These are phyloP conservation scores for Medicago arabica DNA, from an alignment of 306 rosid species.

Conservation along the genomic window DNA sequence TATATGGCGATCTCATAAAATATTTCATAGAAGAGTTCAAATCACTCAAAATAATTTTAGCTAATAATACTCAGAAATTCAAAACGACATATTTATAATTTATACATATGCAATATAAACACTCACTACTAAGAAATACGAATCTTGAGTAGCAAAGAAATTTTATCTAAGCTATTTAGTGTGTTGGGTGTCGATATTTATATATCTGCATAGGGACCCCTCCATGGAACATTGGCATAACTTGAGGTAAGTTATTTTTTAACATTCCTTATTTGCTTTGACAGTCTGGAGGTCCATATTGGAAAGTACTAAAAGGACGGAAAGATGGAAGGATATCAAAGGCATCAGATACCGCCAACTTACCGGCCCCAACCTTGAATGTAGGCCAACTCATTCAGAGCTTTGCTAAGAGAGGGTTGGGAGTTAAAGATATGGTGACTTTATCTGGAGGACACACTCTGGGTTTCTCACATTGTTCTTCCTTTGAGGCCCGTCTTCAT, in stretches of 20 bases:
- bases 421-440: slow-evolving; percentile 67
- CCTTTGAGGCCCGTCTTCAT: slow-evolving; percentile 57
- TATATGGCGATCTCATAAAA: slow-evolving; percentile 7
- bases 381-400: slow-evolving; percentile 65
- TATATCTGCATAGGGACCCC: slow-evolving; percentile 20
- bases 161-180: slow-evolving; percentile 10
- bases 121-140: not conserved
- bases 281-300: slow-evolving; percentile 80
- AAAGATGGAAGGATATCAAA: slow-evolving; percentile 78
- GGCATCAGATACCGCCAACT: slow-evolving; percentile 66
- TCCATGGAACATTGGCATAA: slow-evolving; percentile 37
- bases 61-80: slow-evolving; percentile 7
- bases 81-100: slow-evolving; percentile 5
- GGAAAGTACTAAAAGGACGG: slow-evolving; percentile 78
- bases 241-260: slow-evolving; percentile 9
- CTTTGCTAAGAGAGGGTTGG: slow-evolving; percentile 73
- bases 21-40: not conserved
- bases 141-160: slow-evolving; percentile 6
- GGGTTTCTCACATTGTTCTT: slow-evolving; percentile 82
- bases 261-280: slow-evolving; percentile 2
- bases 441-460: slow-evolving; percentile 84
- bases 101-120: slow-evolving; percentile 4
- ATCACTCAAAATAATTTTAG: slow-evolving; percentile 6
- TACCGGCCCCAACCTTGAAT: slow-evolving; percentile 74
- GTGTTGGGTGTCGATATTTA: slow-evolving; percentile 26